Base-by-base conservation (phyloP, 257 asterid genomes). In the Solanum habrochaites region DNA sequence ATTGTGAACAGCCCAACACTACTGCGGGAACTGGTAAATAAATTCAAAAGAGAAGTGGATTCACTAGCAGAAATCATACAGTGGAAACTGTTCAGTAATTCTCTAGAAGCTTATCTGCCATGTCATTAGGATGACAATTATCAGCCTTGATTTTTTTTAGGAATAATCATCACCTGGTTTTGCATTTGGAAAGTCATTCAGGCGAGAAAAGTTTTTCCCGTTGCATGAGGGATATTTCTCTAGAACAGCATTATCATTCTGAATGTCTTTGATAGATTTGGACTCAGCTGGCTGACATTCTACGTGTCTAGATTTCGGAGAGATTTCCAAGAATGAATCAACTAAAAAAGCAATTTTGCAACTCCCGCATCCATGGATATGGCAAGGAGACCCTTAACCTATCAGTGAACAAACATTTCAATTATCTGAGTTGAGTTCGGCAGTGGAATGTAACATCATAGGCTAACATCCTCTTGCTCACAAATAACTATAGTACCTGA, bases 281-380 rank as follows among this genome's bases (percentile, higher is more conserved):
- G 23, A 29, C 85, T 58, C 74, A 32, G 91, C 86, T 90, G 81
- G 90, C 89, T 82, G 86, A n/a, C 85, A 88, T 87, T 72, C 81
- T 47, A 69, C 82, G 73, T 78, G 91, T 84, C 78, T 85, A 84
- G 83, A 85, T 64, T 88, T 84, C 6, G 86, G 66, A 88, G 83
- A 89, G 85, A 94, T 91, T 90, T 94, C 94, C 89, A 95, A 87
- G 93, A 95, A 95, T 20, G 96, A 94, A 88, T 95, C 98, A 82
- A 91, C 98, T 77, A 97, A 89, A 69, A 97, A 89, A 69, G 95
- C 94, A 89, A n/a, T n/a, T 94, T 93, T 86, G 98, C 98, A 87
- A 97, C 92, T 95, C 96, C 96, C 83, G 45, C 86, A 64, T 97
- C 98, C 98, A 84, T 97, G 95, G 88, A 97, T 97, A 90, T 97